Evolutionary conservation across 805 yeast genomes (phyloP).

Genomic region (Candida sonorensis): DNA sequence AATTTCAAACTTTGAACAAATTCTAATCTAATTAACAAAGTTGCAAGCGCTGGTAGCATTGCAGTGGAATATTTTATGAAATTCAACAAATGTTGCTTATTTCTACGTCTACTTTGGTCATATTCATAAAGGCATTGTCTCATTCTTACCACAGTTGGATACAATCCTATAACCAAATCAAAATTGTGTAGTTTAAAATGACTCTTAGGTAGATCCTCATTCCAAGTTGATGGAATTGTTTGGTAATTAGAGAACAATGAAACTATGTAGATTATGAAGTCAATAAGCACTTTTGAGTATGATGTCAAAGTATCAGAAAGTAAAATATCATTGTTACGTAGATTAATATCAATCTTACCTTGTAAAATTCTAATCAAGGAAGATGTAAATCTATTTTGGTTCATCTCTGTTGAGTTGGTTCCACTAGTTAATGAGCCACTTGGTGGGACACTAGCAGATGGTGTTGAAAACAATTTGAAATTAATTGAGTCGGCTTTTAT

Average conservation of each 20-base stretch:
- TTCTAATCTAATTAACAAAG: slow-evolving; percentile 21
- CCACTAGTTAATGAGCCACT: slow-evolving; percentile 8
- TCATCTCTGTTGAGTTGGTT: slow-evolving; percentile 12
- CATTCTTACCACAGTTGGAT: slow-evolving; percentile 73
- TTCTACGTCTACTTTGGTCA: slow-evolving; percentile 34
- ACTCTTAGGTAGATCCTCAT: slow-evolving; percentile 24
- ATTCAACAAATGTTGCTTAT: slow-evolving; percentile 57
- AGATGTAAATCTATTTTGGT: slow-evolving; percentile 39
- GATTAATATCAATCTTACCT: slow-evolving; percentile 54
- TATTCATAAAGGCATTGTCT: slow-evolving; percentile 78
- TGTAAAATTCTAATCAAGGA: slow-evolving; percentile 45
- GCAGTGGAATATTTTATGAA: slow-evolving; percentile 68
- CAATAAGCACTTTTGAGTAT: slow-evolving; percentile 69
- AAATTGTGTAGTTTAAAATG: slow-evolving; percentile 23
- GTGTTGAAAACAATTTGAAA: slow-evolving; percentile 17
- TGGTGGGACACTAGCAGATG: too few species aligned
- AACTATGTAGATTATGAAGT: slow-evolving; percentile 52
- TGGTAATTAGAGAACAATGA: slow-evolving; percentile 33
- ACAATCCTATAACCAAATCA: slow-evolving; percentile 25
- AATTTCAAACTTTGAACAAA: slow-evolving; percentile 23
- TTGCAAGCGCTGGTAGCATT: slow-evolving; percentile 43
- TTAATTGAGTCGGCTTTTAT: too few species aligned
- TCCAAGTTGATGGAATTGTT: slow-evolving; percentile 24
- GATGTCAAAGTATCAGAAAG: slow-evolving; percentile 83
- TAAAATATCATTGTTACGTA: slow-evolving; percentile 73